A percentile compares a stretch with the other conserved stretches of the same genome.
Conservation (phyloP, 345 rosid genomes). For the Sonneratia caseolaris region DNA sequence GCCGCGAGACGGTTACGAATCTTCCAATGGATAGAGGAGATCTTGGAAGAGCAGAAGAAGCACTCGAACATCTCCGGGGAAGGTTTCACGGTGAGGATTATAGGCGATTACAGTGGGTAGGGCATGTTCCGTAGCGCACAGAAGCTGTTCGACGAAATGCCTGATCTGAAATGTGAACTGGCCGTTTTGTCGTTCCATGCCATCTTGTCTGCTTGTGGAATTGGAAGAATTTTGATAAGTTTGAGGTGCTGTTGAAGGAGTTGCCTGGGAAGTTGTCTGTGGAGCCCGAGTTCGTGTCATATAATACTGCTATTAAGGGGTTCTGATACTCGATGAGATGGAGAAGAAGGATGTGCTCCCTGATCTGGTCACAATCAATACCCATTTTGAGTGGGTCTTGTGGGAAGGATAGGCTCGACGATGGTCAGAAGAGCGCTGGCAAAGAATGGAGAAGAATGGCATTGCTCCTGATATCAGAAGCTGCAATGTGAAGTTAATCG, state of each 20-base stretch:
- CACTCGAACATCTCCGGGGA: constrained; percentile 45
- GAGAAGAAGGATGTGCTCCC: constrained; percentile 40
- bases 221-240: constrained; percentile 37
- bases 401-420: constrained; percentile 26
- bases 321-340: constrained; percentile 47
- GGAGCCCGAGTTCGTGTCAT: constrained; percentile 40
- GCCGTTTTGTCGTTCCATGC: constrained; percentile 58
- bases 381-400: constrained; percentile 36
- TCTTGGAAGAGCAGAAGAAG: constrained; percentile 60
- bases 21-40: constrained; percentile 34
- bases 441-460: constrained; percentile 32
- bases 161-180: constrained; percentile 35
- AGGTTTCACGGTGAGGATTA: constrained; percentile 42
- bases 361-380: constrained; percentile 42
- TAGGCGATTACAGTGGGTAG: constrained; percentile 35
- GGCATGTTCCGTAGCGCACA: constrained; percentile 58
- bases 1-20: constrained; percentile 25
- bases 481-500: constrained; percentile 45
- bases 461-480: constrained; percentile 40
- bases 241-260: constrained; percentile 30
- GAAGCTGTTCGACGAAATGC: constrained; percentile 77
- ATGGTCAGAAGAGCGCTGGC: constrained; percentile 56
- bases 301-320: constrained; percentile 48
- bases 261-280: constrained; percentile 37
- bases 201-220: constrained; percentile 46